phyloP scores from a whole-genome alignment of 768 basidiomycete species.

The Tylopilus felleus region DNA sequence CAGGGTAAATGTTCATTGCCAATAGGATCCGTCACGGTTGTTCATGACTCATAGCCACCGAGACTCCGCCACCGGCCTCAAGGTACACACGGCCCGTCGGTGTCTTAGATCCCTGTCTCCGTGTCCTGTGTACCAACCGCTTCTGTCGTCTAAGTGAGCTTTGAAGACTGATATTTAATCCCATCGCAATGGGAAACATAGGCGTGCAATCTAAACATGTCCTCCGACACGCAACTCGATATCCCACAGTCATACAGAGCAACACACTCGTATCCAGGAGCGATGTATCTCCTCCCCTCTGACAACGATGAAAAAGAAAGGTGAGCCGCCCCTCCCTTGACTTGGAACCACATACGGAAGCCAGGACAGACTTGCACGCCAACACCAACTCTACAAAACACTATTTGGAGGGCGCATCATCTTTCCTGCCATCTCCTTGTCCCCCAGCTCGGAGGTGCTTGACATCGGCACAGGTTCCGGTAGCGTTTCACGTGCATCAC shows the following conservation, averaged over 20 bases:
- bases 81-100: too few relatives aligned
- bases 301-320: conserved; percentile 19
- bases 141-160: too few relatives aligned
- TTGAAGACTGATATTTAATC: too few relatives aligned
- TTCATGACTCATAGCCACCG: too few relatives aligned
- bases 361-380: conserved; percentile 10
- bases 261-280: conserved; percentile 10
- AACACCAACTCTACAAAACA: conserved; percentile 19
- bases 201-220: background rate
- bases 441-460: conserved; percentile 12
- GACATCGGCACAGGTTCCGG: conserved; percentile 25
- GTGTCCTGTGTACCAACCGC: too few relatives aligned
- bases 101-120: too few relatives aligned
- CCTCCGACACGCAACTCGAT: background rate
- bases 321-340: background rate
- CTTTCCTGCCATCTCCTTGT: conserved; percentile 8
- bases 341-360: background rate
- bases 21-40: too few relatives aligned
- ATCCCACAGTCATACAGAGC: background rate
- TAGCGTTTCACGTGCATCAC: background rate
- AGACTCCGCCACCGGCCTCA: too few relatives aligned
- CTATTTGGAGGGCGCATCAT: conserved; percentile 16
- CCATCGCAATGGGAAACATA: too few relatives aligned
- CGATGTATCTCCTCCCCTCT: conserved; percentile 22
- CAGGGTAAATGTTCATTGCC: too few relatives aligned